Evolutionary conservation across 2,329 filamentous ascomycete genomes (phyloP).

Genomic region (Dactylellina cionopaga): DNA sequence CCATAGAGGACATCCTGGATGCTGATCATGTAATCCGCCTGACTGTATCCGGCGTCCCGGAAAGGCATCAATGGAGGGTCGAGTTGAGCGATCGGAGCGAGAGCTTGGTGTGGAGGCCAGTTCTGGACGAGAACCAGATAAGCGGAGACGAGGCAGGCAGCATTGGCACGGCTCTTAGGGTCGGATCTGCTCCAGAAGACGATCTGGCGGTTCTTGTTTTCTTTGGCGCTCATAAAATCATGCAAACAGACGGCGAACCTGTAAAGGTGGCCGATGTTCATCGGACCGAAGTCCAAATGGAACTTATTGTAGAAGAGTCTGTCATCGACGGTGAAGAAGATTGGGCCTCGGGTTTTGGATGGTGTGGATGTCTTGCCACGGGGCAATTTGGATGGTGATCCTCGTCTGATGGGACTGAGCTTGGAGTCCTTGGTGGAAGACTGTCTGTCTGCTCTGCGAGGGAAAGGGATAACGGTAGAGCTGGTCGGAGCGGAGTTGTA

Average conservation of each 20-base stretch:
- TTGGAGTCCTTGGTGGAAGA: conserved; percentile 72
- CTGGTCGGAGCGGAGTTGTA: conserved; percentile 84
- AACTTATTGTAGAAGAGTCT: conserved; percentile 96
- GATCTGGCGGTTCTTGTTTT: conserved; percentile 87
- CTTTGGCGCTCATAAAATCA: conserved; percentile 89
- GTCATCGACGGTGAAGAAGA: conserved; percentile 96
- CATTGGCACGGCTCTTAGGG: conserved; percentile 91
- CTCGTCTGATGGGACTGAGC: conserved; percentile 49
- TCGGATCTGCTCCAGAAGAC: conserved; percentile 97
- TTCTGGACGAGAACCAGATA: conserved; percentile 98
- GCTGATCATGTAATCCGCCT: conserved; percentile 93
- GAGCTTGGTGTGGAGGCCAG: conserved; percentile 93
- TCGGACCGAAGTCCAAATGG: conserved; percentile 95
- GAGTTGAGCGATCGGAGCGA: conserved; percentile 94
- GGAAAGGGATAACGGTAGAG: conserved; percentile 87
- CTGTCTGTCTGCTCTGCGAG: conserved; percentile 67
- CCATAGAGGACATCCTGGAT: conserved; percentile 98
- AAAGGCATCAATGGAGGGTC: conserved; percentile 99
- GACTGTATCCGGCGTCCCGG: conserved; percentile 96
- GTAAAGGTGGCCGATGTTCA: conserved; percentile 97
- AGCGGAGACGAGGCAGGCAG: conserved; percentile 91
- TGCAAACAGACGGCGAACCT: conserved; percentile 95
- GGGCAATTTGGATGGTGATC: conserved; percentile 53
- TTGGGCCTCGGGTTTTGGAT: conserved; percentile 71
- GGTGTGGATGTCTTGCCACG: conserved; percentile 54